Evolutionary conservation across 371 early-diverging fungal genomes (phyloP), one percentile per base, ranked within the genome.

Genomic region (Nematocida major): DNA sequence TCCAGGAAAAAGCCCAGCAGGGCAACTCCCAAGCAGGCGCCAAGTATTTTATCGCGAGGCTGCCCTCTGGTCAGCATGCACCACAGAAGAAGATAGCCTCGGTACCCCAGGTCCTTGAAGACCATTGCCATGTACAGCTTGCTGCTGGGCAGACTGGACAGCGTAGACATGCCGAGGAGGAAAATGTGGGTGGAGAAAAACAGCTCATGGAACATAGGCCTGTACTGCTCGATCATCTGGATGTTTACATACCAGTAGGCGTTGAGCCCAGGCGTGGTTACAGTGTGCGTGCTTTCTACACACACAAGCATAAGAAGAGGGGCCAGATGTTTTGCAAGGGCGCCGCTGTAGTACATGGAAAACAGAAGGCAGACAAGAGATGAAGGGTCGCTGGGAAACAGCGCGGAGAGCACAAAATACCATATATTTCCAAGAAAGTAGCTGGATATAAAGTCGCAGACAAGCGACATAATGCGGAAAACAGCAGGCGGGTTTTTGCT

Each of bases 171-270:
- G 28, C 34, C 4, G 18, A 20, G 3, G 20, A 73, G 22, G 38
- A 63, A 59, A 28, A 18, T 40, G 53, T 73, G 76, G n/a, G 51
- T 65, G 47, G 76, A 9, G 22, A 28, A 22, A 32, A 73, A 50
- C 5, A 61, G 9, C 5, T 63, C 48, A 18, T 15, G 18, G 51
- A 15, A 45, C 65, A 73, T 4, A 28, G 3, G 26, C 5, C 22
- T 40, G 32, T 62, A 73, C 49, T 73, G 53, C 7, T 4, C 20
- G 22, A 73, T 18, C 76, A 73, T 73, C 30, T 73, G 76, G 28
- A 73, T 63, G 39, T 73, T 73, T 7, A 61, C 48, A 36, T 73
- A 73, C 76, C 76, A 73, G 49, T 63, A 73, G 24, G 65, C n/a
- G 40, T 73, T 73, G 11, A 73, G 50, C n/a, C 76, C 76, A 1